Percentiles rank a stretch among this genome's conserved stretches.
phyloP scores from a whole-genome alignment of 176 grass and related monocot species.

The Pontederia paniculata region DNA sequence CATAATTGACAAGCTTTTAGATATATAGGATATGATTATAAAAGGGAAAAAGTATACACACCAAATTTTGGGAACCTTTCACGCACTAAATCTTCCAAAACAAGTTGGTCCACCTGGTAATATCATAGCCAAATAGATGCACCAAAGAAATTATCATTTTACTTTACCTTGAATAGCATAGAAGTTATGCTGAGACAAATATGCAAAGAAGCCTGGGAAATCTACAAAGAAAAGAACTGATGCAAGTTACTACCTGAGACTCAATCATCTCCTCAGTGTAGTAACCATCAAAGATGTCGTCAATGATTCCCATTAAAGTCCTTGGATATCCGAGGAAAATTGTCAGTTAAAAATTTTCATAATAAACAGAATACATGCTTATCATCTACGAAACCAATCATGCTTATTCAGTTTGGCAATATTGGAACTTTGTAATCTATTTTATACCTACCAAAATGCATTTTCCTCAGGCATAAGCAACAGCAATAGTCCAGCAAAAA shows the following conservation, averaged over 20 bases:
- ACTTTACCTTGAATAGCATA: not conserved
- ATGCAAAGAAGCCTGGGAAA: not conserved
- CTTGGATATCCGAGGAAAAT: constrained; percentile 27
- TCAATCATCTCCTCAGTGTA: constrained; percentile 99
- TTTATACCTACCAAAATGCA: constrained; percentile 89
- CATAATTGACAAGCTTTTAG: not conserved
- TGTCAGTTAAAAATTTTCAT: not conserved
- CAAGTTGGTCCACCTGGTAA: constrained; percentile 88
- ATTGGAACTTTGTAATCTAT: too few species aligned
- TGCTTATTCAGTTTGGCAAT: too few species aligned
- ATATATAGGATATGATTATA: constrained; percentile 11
- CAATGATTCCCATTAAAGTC: constrained; percentile 91
- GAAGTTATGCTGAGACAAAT: not conserved
- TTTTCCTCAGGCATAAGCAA: constrained; percentile 99
- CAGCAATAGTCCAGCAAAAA: constrained; percentile 93
- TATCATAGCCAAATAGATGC: not conserved
- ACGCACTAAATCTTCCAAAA: constrained; percentile 84
- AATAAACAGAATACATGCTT: not conserved
- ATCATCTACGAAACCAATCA: not conserved
- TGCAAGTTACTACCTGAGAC: constrained; percentile 52
- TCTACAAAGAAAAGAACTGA: constrained; percentile 16
- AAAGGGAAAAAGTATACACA: constrained; percentile 21
- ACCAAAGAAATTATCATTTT: not conserved
- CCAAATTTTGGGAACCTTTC: constrained; percentile 95
- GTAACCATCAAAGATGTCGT: constrained; percentile 96